phyloP scores from a whole-genome alignment of 441 rosid genomes.

The Gossypium trilobum region DNA sequence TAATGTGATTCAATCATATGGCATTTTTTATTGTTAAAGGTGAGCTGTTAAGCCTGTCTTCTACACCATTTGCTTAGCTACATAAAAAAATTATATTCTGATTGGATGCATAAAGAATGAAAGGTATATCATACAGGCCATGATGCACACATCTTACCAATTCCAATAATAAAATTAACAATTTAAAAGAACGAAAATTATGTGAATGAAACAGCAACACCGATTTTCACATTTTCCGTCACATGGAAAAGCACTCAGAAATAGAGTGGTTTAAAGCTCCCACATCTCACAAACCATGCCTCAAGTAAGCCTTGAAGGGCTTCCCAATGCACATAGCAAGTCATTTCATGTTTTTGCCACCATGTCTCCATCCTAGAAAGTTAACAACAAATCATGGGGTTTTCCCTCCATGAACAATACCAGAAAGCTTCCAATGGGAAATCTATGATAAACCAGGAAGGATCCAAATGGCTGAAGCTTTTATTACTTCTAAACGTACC shows the following conservation, averaged over 20 bases:
- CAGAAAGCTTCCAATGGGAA: background rate
- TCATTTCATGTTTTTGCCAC: background rate
- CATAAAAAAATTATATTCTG: background rate
- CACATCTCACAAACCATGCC: background rate
- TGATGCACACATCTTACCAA: background rate
- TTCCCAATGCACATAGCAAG: background rate
- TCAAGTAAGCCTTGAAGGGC: background rate
- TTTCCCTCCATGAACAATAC: background rate
- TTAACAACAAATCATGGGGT: background rate
- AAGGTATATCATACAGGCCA: background rate
- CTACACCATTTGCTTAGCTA: background rate
- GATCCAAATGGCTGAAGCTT: background rate
- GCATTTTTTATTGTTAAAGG: background rate
- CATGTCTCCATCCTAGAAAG: background rate
- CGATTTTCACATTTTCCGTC: background rate
- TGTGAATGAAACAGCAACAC: background rate
- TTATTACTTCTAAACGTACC: background rate
- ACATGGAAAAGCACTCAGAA: slow-evolving; percentile 3
- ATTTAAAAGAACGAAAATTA: background rate
- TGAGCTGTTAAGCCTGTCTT: background rate
- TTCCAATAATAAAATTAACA: background rate
- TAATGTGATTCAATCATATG: background rate
- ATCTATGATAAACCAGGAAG: background rate
- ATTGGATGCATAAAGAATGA: background rate
- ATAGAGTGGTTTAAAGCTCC: background rate